phyloP scores from a whole-genome alignment of 164 flowering plant genomes.

The Magnolia sinica region DNA sequence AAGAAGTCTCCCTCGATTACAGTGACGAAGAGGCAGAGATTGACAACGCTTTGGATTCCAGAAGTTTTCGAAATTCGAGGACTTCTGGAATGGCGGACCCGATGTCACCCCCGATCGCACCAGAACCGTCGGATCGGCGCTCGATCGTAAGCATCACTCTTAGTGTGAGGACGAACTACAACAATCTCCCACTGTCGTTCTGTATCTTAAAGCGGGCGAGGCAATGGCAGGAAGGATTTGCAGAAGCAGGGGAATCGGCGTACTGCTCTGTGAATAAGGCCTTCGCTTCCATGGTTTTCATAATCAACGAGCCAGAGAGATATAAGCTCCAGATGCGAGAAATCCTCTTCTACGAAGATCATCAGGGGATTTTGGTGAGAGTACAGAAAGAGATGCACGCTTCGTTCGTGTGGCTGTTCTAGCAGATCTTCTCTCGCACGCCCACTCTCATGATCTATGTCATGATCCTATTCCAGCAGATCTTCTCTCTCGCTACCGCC shows the following conservation, averaged over 20 bases:
- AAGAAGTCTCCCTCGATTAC: neutral
- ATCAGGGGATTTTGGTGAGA: too few relatives aligned
- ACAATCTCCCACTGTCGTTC: slow-evolving; percentile 71
- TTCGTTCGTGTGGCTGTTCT: slow-evolving; percentile 89
- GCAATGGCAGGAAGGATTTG: slow-evolving; percentile 50
- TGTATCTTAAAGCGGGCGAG: slow-evolving; percentile 63
- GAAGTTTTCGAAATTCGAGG: neutral
- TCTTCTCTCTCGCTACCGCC: too few relatives aligned
- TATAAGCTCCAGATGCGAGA: too few relatives aligned
- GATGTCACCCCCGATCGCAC: slow-evolving; percentile 28
- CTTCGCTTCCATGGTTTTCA: too few relatives aligned
- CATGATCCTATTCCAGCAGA: slow-evolving; percentile 58
- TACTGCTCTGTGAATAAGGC: slow-evolving; percentile 18
- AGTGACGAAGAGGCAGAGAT: neutral
- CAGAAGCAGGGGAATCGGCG: slow-evolving; percentile 63
- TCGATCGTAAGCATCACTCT: slow-evolving; percentile 24
- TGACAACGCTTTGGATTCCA: neutral
- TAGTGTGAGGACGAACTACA: slow-evolving; percentile 52
- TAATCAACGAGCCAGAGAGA: too few relatives aligned
- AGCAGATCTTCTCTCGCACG: slow-evolving; percentile 80
- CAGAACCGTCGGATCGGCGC: slow-evolving; percentile 39
- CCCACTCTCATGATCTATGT: slow-evolving; percentile 89
- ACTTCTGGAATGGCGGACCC: slow-evolving; percentile 21
- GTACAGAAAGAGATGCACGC: slow-evolving; percentile 45
- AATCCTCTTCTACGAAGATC: too few relatives aligned